Base-by-base conservation (phyloP, 306 rosid species). In the Psophocarpus tetragonolobus region DNA sequence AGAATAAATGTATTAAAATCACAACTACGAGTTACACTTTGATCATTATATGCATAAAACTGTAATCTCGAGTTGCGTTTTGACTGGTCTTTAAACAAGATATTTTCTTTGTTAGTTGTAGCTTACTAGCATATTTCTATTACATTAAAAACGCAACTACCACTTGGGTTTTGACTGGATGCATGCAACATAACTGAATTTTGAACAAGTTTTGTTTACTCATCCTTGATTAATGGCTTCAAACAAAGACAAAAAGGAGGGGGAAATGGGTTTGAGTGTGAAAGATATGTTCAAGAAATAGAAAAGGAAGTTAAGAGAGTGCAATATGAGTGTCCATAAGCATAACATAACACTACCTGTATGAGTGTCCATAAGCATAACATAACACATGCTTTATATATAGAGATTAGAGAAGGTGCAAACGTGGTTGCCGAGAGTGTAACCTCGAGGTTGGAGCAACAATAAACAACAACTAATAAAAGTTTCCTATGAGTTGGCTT, bases 131-230 rank as follows among this genome's bases (percentile, higher is more conserved):
- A n/a, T n/a, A n/a, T n/a, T n/a, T n/a, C n/a, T n/a, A n/a, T n/a
- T n/a, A n/a, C n/a, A n/a, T n/a, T n/a, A n/a, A n/a, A n/a, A n/a
- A n/a, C n/a, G n/a, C n/a, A n/a, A n/a, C n/a, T n/a, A n/a, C n/a
- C n/a, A n/a, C n/a, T n/a, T n/a, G n/a, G n/a, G n/a, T n/a, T n/a
- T n/a, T n/a, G n/a, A n/a, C n/a, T n/a, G n/a, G n/a, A n/a, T n/a
- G n/a, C n/a, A n/a, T n/a, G n/a, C n/a, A n/a, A n/a, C 0, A 2
- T 79, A 92, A 96, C 97, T 88, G 91, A 81, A 71, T 26, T 89
- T 83, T 86, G 76, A 75, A 68, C 42, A 41, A 51, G 74, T 90
- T 91, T 60, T 85, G 97, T 74, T 89, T 89, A 64, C 76, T 89
- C 97, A 90, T 92, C 11, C n/a, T 82, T 61, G 12, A 58, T 23